Evolutionary conservation across 2,329 filamentous ascomycete species (phyloP).

Genomic region (Exophiala calicioides): DNA sequence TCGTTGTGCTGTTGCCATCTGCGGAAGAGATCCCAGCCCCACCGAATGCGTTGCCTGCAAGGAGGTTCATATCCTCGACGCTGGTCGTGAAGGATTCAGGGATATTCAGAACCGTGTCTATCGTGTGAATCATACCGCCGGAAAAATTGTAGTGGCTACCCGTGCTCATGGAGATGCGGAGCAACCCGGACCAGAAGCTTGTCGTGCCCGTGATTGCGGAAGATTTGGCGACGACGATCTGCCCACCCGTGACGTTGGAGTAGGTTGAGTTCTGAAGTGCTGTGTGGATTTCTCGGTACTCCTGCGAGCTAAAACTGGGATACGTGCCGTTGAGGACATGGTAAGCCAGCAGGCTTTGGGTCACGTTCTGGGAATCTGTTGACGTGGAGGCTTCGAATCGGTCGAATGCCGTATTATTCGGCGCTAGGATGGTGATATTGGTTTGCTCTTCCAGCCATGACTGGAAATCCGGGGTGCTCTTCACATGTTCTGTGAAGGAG

Average conservation of each 20-base stretch:
- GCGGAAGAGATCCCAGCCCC: constrained; percentile 2
- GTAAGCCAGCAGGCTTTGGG: constrained; percentile 55
- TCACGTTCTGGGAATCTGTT: constrained; percentile 6
- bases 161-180: constrained; percentile 1
- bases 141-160: constrained; percentile 7
- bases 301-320: constrained; percentile 18
- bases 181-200: constrained; percentile 11
- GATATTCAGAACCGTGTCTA: constrained; percentile 16
- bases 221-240: constrained; percentile 46
- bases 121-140: constrained; percentile 12
- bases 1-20: not conserved
- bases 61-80: not conserved
- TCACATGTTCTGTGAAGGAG: no score
- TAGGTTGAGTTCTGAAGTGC: constrained; percentile 53
- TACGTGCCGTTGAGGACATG: constrained; percentile 60
- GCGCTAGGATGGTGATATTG: constrained; percentile 62
- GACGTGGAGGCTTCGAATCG: constrained; percentile 17
- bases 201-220: constrained; percentile 5
- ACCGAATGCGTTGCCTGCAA: constrained; percentile 9
- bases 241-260: constrained; percentile 60
- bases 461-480: no score
- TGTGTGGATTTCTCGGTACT: constrained; percentile 48
- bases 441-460: constrained; percentile 37
- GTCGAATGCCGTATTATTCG: constrained; percentile 54
- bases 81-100: constrained; percentile 9